Percentiles rank a stretch among this genome's conserved stretches.
These are phyloP conservation scores for Thalassiosira livingstoniorum DNA, from an alignment of 352 stramenopile genomes.

Conservation along the genomic window DNA sequence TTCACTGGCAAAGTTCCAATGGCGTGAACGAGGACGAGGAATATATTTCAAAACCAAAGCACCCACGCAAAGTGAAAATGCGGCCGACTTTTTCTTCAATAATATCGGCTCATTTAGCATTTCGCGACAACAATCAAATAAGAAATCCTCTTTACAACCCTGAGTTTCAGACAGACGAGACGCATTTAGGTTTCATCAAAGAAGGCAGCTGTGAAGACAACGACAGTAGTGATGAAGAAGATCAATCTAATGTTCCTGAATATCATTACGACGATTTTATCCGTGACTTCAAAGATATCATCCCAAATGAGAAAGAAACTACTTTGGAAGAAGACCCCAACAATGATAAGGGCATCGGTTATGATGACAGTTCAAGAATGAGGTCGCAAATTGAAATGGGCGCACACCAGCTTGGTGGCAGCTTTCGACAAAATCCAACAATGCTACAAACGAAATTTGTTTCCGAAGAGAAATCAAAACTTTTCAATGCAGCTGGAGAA, in stretches of 20 bases:
- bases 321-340: not conserved
- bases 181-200: slow-evolving; percentile 31
- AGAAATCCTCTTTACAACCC: slow-evolving; percentile 23
- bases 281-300: slow-evolving; percentile 39
- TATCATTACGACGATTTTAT: slow-evolving; percentile 43
- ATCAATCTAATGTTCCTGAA: slow-evolving; percentile 3
- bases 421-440: not conserved
- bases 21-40: slow-evolving; percentile 58
- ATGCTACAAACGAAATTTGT: not conserved
- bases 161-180: slow-evolving; percentile 7
- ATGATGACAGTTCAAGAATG: not conserved
- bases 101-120: slow-evolving; percentile 36
- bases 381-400: not conserved
- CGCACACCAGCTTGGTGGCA: not conserved
- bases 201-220: slow-evolving; percentile 23
- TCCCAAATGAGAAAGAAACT: slow-evolving; percentile 20
- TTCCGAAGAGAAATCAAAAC: not conserved
- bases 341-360: not conserved
- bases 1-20: slow-evolving; percentile 60
- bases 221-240: slow-evolving; percentile 29
- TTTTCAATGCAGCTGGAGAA: not conserved
- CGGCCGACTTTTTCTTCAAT: slow-evolving; percentile 17
- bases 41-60: slow-evolving; percentile 27
- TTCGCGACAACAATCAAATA: not conserved
- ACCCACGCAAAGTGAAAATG: not conserved